These are phyloP conservation scores for Lasiosphaeria hispida DNA, from an alignment of 495 filamentous ascomycete species.

Conservation along the genomic window DNA sequence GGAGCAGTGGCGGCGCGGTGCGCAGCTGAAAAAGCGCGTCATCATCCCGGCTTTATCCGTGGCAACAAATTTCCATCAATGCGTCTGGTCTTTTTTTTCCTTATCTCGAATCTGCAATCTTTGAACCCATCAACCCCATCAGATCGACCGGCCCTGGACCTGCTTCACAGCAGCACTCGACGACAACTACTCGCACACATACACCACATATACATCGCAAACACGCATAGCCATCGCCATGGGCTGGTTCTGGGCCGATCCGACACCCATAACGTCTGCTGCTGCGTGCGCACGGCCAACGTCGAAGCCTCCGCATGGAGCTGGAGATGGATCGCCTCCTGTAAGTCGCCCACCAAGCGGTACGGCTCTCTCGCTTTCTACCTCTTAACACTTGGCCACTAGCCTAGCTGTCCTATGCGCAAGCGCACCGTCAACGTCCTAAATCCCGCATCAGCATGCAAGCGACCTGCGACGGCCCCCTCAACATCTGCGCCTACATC, in stretches of 20 bases:
- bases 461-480: constrained; percentile 11
- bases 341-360: constrained; percentile 52
- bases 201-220: not conserved
- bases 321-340: constrained; percentile 56
- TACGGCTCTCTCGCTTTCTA: not conserved
- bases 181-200: not conserved
- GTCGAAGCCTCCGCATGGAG: constrained; percentile 24
- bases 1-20: constrained; percentile 2
- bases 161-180: not conserved
- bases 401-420: constrained; percentile 95
- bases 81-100: constrained; percentile 18
- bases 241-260: constrained; percentile 99
- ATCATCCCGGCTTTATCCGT: constrained; percentile 14
- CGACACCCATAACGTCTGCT: constrained; percentile 42
- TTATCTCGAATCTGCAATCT: constrained; percentile 2
- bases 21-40: constrained; percentile 16
- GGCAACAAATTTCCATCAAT: constrained; percentile 1
- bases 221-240: constrained; percentile 45
- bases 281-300: constrained; percentile 18
- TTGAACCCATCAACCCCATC: not conserved
- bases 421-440: constrained; percentile 51
- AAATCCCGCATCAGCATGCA: constrained; percentile 28
- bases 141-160: not conserved
- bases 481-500: constrained; percentile 31
- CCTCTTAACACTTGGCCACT: constrained; percentile 30